These are phyloP conservation scores for Eucalyptus cladocalyx DNA, from an alignment of 345 rosid genomes.

Conservation along the genomic window DNA sequence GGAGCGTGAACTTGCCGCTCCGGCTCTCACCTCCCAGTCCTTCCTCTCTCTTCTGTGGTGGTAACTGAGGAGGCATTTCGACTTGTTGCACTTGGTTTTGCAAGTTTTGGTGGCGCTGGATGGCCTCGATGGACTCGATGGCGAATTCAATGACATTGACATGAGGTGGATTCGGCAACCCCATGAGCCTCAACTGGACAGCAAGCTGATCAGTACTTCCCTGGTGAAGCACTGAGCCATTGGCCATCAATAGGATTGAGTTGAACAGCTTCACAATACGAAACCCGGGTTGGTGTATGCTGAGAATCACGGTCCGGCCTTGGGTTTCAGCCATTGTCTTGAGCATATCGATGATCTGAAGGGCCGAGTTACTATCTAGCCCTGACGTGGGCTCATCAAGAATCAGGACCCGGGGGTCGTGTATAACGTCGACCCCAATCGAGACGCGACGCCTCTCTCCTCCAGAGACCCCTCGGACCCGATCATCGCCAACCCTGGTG, in stretches of 20 bases:
- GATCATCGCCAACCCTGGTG: conserved; percentile 73
- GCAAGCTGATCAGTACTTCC: conserved; percentile 73
- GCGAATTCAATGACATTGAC: conserved; percentile 75
- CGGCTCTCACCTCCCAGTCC: conserved; percentile 13
- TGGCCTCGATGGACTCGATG: conserved; percentile 61
- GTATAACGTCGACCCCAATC: conserved; percentile 86
- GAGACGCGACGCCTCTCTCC: conserved; percentile 96
- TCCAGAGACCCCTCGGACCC: conserved; percentile 85
- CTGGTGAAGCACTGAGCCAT: conserved; percentile 72
- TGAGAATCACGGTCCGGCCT: conserved; percentile 63
- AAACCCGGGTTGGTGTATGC: conserved; percentile 91
- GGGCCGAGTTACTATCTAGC: conserved; percentile 79
- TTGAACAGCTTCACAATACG: conserved; percentile 79
- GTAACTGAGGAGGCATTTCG: conserved; percentile 5
- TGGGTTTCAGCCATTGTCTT: conserved; percentile 81
- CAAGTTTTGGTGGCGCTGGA: conserved; percentile 8
- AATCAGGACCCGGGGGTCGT: conserved; percentile 78
- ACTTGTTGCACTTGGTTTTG: conserved; percentile 2
- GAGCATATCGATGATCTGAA: conserved; percentile 78
- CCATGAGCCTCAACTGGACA: conserved; percentile 25
- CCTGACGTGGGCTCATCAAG: conserved; percentile 99
- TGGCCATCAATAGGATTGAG: conserved; percentile 63
- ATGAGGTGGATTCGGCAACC: conserved; percentile 54
- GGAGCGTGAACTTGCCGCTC: conserved; percentile 56
- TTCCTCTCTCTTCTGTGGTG: conserved; percentile 13